Conservation (phyloP, 768 basidiomycete species). For the Kwoniella sp. region DNA sequence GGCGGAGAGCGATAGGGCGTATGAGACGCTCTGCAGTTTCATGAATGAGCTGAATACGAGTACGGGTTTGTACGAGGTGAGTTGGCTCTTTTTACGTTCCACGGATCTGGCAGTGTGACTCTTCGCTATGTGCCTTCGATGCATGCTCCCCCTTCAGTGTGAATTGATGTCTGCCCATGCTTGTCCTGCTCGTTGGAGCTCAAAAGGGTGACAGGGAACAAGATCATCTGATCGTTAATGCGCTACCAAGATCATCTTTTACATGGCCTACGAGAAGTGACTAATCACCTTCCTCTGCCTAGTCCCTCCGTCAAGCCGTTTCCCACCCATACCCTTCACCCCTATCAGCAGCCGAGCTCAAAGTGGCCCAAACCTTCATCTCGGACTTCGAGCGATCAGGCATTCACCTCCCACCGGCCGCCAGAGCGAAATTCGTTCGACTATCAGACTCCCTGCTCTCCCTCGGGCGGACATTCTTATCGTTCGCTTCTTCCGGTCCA, state of each 20-base stretch:
- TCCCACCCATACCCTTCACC: constrained; percentile 37
- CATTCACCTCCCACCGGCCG: constrained; percentile 76
- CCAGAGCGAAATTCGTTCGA: constrained; percentile 80
- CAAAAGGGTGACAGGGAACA: no score
- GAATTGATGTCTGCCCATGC: no score
- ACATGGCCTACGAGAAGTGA: no score
- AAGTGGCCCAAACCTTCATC: constrained; percentile 85
- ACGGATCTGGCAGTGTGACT: neutral
- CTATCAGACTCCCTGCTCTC: constrained; percentile 85
- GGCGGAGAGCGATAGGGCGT: constrained; percentile 77
- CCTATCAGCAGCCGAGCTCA: constrained; percentile 47
- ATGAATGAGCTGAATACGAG: constrained; percentile 98
- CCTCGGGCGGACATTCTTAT: constrained; percentile 80
- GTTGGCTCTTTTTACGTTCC: constrained; percentile 50
- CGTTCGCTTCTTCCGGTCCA: constrained; percentile 38
- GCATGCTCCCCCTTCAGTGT: no score
- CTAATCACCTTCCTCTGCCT: neutral
- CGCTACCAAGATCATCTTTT: no score
- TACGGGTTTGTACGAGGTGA: constrained; percentile 82
- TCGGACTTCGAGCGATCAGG: constrained; percentile 97
- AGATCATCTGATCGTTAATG: no score
- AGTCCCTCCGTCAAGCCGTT: constrained; percentile 43
- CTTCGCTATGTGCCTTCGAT: neutral
- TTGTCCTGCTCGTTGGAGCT: no score
- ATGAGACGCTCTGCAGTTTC: constrained; percentile 89